A percentile compares a stretch with the other conserved stretches of the same genome.
phyloP scores from a whole-genome alignment of 345 rosid genomes.

The Melaleuca alternifolia region DNA sequence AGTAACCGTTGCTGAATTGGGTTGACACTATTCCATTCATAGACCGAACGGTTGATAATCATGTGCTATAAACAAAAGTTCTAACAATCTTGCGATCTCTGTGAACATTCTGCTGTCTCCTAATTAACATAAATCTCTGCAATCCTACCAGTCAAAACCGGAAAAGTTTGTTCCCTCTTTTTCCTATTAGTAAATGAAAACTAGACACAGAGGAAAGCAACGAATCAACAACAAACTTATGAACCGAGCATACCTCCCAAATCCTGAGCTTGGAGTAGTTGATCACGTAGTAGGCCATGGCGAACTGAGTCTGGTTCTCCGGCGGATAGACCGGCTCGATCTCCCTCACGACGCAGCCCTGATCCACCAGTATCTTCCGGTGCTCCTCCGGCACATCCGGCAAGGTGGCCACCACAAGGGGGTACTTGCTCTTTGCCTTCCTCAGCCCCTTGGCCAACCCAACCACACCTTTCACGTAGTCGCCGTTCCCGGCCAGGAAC shows the following conservation, averaged over 20 bases:
- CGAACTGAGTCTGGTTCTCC: slow-evolving; percentile 30
- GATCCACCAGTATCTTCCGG: slow-evolving; percentile 16
- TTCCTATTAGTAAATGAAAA: no score
- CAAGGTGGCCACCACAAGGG: slow-evolving; percentile 28
- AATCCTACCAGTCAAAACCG: no score
- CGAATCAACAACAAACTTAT: background rate
- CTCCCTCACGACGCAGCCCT: slow-evolving; percentile 27
- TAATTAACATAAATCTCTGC: no score
- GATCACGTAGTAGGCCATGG: slow-evolving; percentile 37
- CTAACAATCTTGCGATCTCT: no score
- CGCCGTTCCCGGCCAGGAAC: background rate
- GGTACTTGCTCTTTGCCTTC: slow-evolving; percentile 27
- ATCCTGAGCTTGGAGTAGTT: slow-evolving; percentile 41
- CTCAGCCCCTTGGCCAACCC: slow-evolving; percentile 37
- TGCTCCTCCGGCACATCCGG: slow-evolving; percentile 42
- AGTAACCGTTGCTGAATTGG: background rate
- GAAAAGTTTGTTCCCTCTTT: no score
- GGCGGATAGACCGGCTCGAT: slow-evolving; percentile 35
- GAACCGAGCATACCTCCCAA: slow-evolving; percentile 22
- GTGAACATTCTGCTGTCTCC: no score
- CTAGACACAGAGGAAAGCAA: no score
- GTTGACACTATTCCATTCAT: no score
- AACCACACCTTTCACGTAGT: background rate
- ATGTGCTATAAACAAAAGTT: no score
- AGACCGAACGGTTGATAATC: no score